phyloP scores from a whole-genome alignment of 2,329 filamentous ascomycete species.

The Cercospora sp. region DNA sequence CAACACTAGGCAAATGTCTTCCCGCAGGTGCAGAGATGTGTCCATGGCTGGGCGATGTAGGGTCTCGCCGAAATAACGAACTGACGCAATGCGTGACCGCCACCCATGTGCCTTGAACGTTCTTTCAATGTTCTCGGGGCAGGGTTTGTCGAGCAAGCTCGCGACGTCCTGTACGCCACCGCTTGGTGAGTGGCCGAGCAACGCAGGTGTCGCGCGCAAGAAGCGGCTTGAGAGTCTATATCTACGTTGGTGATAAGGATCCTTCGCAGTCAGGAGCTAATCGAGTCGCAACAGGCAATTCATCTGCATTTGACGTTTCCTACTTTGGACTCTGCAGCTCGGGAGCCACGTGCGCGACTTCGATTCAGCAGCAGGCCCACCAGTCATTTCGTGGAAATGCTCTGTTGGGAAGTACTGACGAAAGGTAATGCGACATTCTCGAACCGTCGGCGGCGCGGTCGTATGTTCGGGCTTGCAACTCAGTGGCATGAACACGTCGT shows the following conservation, averaged over 20 bases:
- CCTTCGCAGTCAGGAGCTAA: neutral
- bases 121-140: neutral
- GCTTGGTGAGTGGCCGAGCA: no score
- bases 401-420: neutral
- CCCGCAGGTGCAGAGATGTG: no score
- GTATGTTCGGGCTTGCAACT: neutral
- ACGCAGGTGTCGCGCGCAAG: neutral
- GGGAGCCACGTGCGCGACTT: neutral
- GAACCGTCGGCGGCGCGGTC: neutral
- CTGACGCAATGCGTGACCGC: neutral
- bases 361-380: neutral
- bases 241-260: neutral
- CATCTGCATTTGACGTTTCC: neutral
- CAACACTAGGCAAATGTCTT: no score
- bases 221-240: neutral
- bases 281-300: neutral
- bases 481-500: neutral
- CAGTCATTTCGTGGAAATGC: neutral
- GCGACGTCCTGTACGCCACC: no score
- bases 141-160: neutral
- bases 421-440: neutral
- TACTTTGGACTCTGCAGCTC: neutral
- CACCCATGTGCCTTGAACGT: neutral
- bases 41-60: neutral
- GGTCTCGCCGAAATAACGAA: neutral